These are phyloP conservation scores for Kalmanozyma brasiliensis DNA, from an alignment of 1,284 basidiomycete genomes.

Conservation along the genomic window DNA sequence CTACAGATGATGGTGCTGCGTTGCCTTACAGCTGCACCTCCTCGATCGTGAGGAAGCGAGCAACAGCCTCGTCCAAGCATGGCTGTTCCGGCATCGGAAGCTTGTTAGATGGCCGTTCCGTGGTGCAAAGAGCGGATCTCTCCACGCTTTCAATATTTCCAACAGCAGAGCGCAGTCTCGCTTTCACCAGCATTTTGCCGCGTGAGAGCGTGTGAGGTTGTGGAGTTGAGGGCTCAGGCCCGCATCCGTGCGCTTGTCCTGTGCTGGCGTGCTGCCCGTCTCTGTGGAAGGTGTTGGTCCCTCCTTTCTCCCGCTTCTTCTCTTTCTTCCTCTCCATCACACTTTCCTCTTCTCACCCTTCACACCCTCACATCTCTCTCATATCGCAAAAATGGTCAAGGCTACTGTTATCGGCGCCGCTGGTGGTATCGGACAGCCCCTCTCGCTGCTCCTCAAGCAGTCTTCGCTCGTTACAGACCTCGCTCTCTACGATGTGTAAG, in stretches of 20 bases:
- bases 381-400: constrained; percentile 56
- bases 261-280: neutral
- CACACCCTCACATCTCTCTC: constrained; percentile 1
- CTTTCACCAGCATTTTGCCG: neutral
- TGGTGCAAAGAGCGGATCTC: constrained; percentile 17
- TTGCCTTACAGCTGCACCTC: too few species aligned
- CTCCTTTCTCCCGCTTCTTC: neutral
- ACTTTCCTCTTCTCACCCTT: neutral
- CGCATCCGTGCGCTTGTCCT: constrained; percentile 6
- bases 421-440: constrained; percentile 77
- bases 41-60: too few species aligned
- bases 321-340: constrained; percentile 21
- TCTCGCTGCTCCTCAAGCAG: constrained; percentile 87
- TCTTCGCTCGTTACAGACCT: constrained; percentile 81
- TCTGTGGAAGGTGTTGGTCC: neutral
- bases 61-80: too few species aligned
- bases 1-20: neutral
- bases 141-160: constrained; percentile 1
- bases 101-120: neutral
- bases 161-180: neutral
- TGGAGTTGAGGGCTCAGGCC: constrained; percentile 8
- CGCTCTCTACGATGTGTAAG: constrained; percentile 93
- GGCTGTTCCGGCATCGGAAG: constrained; percentile 6
- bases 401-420: constrained; percentile 67
- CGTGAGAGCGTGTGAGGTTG: constrained; percentile 9